Conservation (phyloP, 1,284 basidiomycete genomes). For the Ganoderma leucocontextum region DNA sequence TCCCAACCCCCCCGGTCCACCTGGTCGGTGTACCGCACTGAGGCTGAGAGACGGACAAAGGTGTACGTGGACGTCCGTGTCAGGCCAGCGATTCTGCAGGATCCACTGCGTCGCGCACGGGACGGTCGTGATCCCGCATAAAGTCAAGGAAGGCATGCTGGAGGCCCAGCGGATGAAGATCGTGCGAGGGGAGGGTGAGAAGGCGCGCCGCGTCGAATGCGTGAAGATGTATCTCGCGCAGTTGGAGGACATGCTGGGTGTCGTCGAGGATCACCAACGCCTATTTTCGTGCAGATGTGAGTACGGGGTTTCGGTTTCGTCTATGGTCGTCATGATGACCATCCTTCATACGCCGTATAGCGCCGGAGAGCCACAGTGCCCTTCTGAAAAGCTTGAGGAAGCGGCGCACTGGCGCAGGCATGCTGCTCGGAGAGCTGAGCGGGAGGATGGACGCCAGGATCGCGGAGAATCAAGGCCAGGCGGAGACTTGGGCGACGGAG, state of each 20-base stretch:
- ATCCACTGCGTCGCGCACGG: conserved; percentile 3
- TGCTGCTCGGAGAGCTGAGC: neutral
- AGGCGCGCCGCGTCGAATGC: neutral
- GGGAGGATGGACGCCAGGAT: neutral
- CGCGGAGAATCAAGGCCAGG: neutral
- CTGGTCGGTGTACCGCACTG: neutral
- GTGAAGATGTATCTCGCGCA: neutral
- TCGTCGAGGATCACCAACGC: neutral
- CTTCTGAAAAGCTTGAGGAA: neutral
- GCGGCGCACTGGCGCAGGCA: neutral
- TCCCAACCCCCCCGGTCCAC: neutral
- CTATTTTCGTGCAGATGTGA: neutral
- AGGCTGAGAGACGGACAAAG: neutral
- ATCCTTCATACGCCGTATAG: neutral
- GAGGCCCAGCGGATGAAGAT: neutral
- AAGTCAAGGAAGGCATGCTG: neutral
- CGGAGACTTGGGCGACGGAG: neutral
- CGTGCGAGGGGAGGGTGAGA: neutral
- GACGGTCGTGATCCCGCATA: neutral
- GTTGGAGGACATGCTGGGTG: neutral
- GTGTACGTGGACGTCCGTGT: neutral
- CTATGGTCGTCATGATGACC: neutral
- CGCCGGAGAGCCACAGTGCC: neutral
- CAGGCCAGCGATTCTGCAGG: conserved; percentile 6
- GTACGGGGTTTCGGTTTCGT: neutral